Base-by-base conservation (phyloP, 208 protist species). In the Wallacemonas sp. region DNA sequence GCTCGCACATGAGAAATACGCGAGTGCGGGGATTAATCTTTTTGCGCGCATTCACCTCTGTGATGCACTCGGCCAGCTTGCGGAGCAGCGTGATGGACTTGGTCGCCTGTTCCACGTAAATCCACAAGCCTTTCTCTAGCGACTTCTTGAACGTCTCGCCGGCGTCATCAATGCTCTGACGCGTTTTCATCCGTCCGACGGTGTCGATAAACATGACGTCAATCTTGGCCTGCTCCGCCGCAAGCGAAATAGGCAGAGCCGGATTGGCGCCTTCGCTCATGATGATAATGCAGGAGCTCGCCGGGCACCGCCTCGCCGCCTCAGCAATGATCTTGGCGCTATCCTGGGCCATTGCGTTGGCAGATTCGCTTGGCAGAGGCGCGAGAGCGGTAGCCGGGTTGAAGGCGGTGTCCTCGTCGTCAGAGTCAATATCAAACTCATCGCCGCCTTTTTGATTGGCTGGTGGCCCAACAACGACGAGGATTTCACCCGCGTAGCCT, bases 151-250 rank as follows among this genome's bases (percentile, higher is more conserved):
- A 79, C 53, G 88, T 60, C 31, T 76, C 83, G 17, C 80, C 90
- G 1, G 86, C 81, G 39, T 86, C 80, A 22, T 81, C 73, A 63
- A 95, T 88, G 42, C 72, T 82, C 66, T 95, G 90, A 38, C 90
- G 76, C 39, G 90, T 89, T 60, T 95, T 95, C 68, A 95, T 90
- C 46, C 90, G 86, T 17, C 79, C 80, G 4, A 95, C 80, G 17
- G 90, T 84, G 72, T 95, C 88, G 54, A 95, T 92, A 77, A 93
- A 93, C 90, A 95, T 93, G 33, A 93, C 77, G 24, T 88, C 78
- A n/a, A 70, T 72, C 31, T 75, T 68, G 17, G 84, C 82, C 42
- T 68, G 72, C 62, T 90, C 75, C 1, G 90, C 86, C 0, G 86
- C 84, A 12, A 90, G 59, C n/a, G 82, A 78, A 64, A 95, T 86